Base-by-base conservation (phyloP, 495 filamentous ascomycete genomes). In the Elaphomyces granulatus region DNA sequence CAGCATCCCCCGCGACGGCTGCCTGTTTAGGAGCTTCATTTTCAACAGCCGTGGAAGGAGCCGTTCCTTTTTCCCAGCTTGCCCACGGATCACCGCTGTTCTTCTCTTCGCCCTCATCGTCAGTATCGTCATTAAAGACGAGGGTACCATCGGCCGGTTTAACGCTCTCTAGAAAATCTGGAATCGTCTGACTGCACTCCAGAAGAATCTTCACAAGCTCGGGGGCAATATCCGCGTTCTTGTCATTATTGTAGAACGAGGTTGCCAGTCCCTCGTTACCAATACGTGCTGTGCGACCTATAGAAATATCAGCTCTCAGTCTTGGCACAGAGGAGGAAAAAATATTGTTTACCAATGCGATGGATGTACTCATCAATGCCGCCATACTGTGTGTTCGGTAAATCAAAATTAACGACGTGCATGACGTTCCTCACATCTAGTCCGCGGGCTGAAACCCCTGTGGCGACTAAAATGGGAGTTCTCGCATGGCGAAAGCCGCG, bases 281-380 rank as follows among this genome's bases (percentile, higher is more conserved):
- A 53, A 95, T 95, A 37, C 90, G 83, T 34, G 82, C 90, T 45
- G 90, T 98, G 41, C 90, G 87, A 36, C 90, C 80, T 86, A 39
- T 32, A 36, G n/a, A 6, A 28, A 12, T 28, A 12, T 28, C 23
- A 28, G 12, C 12, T 6, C 6, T 28, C 12, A n/a, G n/a, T 12
- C 23, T 28, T 28, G 6, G 23, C 23, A 28, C 12, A 12, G 23
- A 12, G 23, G 38, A 19, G 15, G 1, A 2, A 20, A 28, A 28
- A 31, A 19, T 8, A 20, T 15, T 14, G 3, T 16, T 56, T 69
- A 83, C 80, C 88, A 56, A 96, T 98, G 28, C 90, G 83, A 50
- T 98, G 90, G 40, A 81, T 72, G 50, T 98, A 96, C 50, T 96
- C 90, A 37, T 83, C 72, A 34, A 96, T 95, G 3, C 88, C 90